Percentiles rank a stretch among this genome's conserved stretches.
phyloP scores from a whole-genome alignment of 495 filamentous ascomycete species.

The Cercophora sp. region DNA sequence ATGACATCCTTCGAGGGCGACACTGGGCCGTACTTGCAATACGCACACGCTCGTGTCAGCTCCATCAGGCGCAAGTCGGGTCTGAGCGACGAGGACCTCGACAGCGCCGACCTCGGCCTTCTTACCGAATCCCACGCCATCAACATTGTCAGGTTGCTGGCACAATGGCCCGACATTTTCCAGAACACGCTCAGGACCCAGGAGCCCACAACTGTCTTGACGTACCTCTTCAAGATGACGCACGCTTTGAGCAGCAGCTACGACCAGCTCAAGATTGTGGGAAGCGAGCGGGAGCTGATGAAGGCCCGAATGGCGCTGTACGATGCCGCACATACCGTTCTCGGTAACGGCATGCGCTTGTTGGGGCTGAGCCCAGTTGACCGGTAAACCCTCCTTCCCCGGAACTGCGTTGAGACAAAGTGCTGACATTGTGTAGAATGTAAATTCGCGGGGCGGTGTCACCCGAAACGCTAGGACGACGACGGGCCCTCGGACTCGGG shows the following conservation, averaged over 20 bases:
- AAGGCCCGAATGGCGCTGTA: constrained; percentile 80
- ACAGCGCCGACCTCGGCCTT: constrained; percentile 52
- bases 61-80: constrained; percentile 55
- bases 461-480: background rate
- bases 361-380: constrained; percentile 75
- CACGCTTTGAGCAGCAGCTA: constrained; percentile 80
- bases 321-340: constrained; percentile 68
- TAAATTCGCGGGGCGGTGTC: constrained; percentile 9
- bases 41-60: constrained; percentile 62
- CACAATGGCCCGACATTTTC: constrained; percentile 62
- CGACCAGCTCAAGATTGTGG: constrained; percentile 74
- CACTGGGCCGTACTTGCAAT: constrained; percentile 67
- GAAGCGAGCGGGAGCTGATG: constrained; percentile 65
- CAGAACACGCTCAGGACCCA: constrained; percentile 61
- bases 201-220: constrained; percentile 65
- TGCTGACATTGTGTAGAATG: constrained; percentile 19
- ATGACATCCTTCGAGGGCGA: constrained; percentile 72
- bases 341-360: constrained; percentile 80
- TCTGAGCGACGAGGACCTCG: constrained; percentile 51
- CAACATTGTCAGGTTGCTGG: constrained; percentile 57
- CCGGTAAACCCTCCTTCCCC: constrained; percentile 34
- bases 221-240: constrained; percentile 86
- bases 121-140: constrained; percentile 57
- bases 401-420: background rate
- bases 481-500: background rate